Percentiles rank a stretch among this genome's conserved stretches.
These are phyloP conservation scores for Xylariaceae sp. DNA, from an alignment of 2,329 filamentous ascomycete genomes.

Conservation along the genomic window DNA sequence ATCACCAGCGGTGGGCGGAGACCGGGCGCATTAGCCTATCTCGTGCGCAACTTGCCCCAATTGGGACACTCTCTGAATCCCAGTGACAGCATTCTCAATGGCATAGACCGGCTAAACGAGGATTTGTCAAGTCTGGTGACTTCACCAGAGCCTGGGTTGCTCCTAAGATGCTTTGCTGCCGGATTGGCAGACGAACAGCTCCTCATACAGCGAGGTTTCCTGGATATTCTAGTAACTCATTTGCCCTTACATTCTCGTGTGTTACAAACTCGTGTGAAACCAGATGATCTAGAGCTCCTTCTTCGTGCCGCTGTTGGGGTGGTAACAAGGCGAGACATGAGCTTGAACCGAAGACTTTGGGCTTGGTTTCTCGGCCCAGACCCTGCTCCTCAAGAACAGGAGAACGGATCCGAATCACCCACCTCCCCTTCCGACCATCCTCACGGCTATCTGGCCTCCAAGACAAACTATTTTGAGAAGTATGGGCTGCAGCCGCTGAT, in stretches of 20 bases:
- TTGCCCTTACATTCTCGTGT: constrained; percentile 80
- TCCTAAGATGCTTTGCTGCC: constrained; percentile 87
- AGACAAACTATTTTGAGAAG: constrained; percentile 77
- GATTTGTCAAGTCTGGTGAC: constrained; percentile 65
- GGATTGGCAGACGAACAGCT: constrained; percentile 84
- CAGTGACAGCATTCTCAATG: constrained; percentile 31
- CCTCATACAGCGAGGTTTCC: constrained; percentile 87
- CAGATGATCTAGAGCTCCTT: constrained; percentile 74
- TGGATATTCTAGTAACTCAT: constrained; percentile 88
- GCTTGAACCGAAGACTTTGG: constrained; percentile 91
- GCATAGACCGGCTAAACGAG: constrained; percentile 43
- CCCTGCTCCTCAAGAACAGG: constrained; percentile 45
- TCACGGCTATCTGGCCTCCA: constrained; percentile 48
- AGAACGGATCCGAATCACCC: constrained; percentile 45
- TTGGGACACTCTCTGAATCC: constrained; percentile 46
- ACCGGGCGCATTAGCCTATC: constrained; percentile 81
- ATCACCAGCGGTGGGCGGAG: constrained; percentile 85
- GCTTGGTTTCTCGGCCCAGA: constrained; percentile 89
- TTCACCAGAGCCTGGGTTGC: constrained; percentile 83
- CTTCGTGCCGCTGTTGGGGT: constrained; percentile 82
- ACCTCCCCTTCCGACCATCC: constrained; percentile 39
- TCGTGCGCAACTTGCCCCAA: constrained; percentile 73
- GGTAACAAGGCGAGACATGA: constrained; percentile 90
- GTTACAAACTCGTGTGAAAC: constrained; percentile 69
- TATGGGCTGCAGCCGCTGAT: constrained; percentile 73